These are phyloP conservation scores for Orbilia brochopaga DNA, from an alignment of 2,329 filamentous ascomycete species.

Conservation along the genomic window DNA sequence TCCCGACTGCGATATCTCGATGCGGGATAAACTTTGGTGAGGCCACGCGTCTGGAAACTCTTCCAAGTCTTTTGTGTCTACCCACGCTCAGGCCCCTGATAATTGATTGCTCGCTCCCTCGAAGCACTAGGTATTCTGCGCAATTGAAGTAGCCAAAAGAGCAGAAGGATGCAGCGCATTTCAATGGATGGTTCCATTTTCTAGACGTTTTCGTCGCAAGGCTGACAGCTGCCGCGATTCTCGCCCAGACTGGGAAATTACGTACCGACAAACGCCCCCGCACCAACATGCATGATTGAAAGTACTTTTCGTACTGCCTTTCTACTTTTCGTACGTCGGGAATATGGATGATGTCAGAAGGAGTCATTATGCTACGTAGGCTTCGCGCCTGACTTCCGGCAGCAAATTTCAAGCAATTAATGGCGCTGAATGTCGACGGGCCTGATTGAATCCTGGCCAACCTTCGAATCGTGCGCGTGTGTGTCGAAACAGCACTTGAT, in stretches of 20 bases:
- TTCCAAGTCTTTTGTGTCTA: no score
- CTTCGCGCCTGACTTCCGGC: not conserved
- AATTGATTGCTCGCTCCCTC: no score
- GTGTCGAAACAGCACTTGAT: no score
- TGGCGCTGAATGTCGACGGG: no score
- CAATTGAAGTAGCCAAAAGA: no score
- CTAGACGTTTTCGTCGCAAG: slow-evolving; percentile 3
- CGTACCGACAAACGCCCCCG: not conserved
- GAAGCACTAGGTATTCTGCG: no score
- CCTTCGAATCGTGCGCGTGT: no score
- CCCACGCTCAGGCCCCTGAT: no score
- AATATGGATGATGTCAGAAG: not conserved
- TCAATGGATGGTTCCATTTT: not conserved
- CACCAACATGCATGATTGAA: not conserved
- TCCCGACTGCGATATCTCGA: no score
- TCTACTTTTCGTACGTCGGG: slow-evolving; percentile 1
- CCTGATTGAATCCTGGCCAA: not conserved
- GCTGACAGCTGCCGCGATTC: not conserved
- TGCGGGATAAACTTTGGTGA: no score
- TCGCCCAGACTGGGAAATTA: not conserved
- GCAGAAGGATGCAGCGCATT: not conserved
- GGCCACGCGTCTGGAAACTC: no score
- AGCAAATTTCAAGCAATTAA: not conserved
- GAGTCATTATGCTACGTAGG: slow-evolving; percentile 3
- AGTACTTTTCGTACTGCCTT: slow-evolving; percentile 1